Base-by-base conservation (phyloP, 2,329 filamentous ascomycete species). In the Didymosphaeria variabile region DNA sequence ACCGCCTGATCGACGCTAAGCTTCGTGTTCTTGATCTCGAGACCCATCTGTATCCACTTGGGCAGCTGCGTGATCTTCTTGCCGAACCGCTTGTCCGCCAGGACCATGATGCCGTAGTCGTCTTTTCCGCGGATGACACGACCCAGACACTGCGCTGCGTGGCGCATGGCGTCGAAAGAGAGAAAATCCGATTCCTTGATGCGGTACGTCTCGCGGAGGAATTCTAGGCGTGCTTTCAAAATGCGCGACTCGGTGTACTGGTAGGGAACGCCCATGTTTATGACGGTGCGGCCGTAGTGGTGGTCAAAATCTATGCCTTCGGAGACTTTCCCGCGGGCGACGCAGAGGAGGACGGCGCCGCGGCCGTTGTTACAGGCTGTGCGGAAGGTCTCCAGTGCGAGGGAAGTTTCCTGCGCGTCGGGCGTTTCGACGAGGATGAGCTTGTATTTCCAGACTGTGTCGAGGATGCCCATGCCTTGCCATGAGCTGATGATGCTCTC, bases 251-350 rank as follows among this genome's bases (percentile, higher is more conserved):
- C 95, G 2, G 96, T 99, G 81, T 99, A 99, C 79, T 99, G 95
- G 81, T 98, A 99, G 0, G 95, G 95, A 1, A 98, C 94, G 45
- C 95, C 95, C 67, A 99, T 97, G 75, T 94, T 97, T 52, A 99
- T 78, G 80, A 99, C 96, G 13, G 94, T 95, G 58, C 95, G 91
- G 42, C 95, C 95, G 77, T 97, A 99, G 73, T 99, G 95, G 74
- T 99, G 95, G 78, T 99, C 95, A 72, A 99, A 99, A 87, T 99
- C 95, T 68, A 99, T 98, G 51, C 96, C 96, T 78, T 99, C 95
- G 0, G 91, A 95, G 9, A 99, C 96, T 77, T 99, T 99, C 34
- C 95, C 95, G 78, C 95, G 91, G 1, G 95, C 95, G 77, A 99
- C 95, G 76, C 94, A 98, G 5, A 99, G 87, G 2, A 99, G 83